These are phyloP conservation scores for Myotisia sp. DNA, from an alignment of 2,329 filamentous ascomycete genomes.

Conservation along the genomic window DNA sequence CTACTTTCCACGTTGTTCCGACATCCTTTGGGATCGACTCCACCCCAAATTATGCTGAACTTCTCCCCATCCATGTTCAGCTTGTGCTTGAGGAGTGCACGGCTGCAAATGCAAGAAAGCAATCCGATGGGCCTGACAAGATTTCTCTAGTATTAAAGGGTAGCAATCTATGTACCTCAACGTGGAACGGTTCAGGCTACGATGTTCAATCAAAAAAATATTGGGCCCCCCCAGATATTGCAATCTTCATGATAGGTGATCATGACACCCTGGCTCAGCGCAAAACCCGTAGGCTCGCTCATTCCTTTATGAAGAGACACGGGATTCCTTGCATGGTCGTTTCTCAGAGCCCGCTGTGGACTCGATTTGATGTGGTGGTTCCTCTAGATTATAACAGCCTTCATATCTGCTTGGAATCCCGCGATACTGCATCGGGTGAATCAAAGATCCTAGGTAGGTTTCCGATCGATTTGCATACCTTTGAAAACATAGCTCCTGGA, in stretches of 20 bases:
- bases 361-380: conserved; percentile 18
- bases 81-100: conserved; percentile 36
- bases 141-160: conserved; percentile 28
- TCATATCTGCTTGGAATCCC: conserved; percentile 32
- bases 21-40: conserved; percentile 33
- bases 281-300: conserved; percentile 22
- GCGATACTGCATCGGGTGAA: conserved; percentile 22
- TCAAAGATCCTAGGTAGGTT: conserved; percentile 23
- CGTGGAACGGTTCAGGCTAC: conserved; percentile 25
- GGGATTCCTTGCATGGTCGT: conserved; percentile 32
- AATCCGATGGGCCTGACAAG: conserved; percentile 20
- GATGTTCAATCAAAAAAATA: conserved; percentile 26
- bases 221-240: conserved; percentile 34
- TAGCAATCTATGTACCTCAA: conserved; percentile 24
- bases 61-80: conserved; percentile 34
- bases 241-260: conserved; percentile 31
- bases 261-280: conserved; percentile 18
- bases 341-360: conserved; percentile 31
- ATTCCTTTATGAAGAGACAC: conserved; percentile 31
- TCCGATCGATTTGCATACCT: conserved; percentile 35
- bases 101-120: conserved; percentile 18
- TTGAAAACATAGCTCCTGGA: conserved; percentile 33
- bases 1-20: conserved; percentile 35
- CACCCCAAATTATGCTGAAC: conserved; percentile 34
- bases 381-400: conserved; percentile 28